A percentile compares a stretch with the other conserved stretches of the same genome.
phyloP scores from a whole-genome alignment of 208 protist genomes.

The Trypanosoma conorhini region DNA sequence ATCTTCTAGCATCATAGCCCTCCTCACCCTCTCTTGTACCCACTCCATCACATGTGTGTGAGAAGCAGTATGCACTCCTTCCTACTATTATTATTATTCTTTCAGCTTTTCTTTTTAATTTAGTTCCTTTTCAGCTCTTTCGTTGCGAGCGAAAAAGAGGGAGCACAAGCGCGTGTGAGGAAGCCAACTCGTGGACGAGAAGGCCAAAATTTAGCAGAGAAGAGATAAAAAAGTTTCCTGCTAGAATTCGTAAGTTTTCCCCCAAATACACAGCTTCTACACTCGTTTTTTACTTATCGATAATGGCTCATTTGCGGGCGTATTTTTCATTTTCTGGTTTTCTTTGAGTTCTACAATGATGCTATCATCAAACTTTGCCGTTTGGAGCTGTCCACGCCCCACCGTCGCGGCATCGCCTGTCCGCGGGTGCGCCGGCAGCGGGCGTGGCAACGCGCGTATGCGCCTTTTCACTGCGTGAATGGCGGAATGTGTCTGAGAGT shows the following conservation, averaged over 20 bases:
- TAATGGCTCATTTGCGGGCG: too few species aligned
- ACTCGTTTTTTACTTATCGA: too few species aligned
- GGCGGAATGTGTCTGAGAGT: neutral
- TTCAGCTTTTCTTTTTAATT: neutral
- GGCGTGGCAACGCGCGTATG: too few species aligned
- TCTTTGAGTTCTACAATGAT: too few species aligned
- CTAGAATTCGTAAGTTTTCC: too few species aligned
- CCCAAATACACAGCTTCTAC: too few species aligned
- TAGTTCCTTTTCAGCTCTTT: neutral
- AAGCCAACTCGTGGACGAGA: too few species aligned
- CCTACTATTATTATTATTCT: constrained; percentile 5
- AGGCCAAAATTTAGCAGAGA: too few species aligned
- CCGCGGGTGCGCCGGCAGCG: too few species aligned
- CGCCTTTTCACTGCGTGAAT: neutral
- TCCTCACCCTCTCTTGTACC: neutral
- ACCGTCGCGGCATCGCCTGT: neutral
- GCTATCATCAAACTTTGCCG: neutral
- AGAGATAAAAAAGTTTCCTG: too few species aligned
- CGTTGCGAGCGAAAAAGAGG: neutral
- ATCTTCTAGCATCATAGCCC: neutral
- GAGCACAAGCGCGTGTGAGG: too few species aligned
- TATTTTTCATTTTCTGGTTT: neutral
- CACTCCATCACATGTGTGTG: neutral
- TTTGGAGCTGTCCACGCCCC: neutral
- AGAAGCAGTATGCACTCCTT: neutral